Base-by-base conservation (phyloP, 139 green algal genomes). In the Chloropicon primus region DNA sequence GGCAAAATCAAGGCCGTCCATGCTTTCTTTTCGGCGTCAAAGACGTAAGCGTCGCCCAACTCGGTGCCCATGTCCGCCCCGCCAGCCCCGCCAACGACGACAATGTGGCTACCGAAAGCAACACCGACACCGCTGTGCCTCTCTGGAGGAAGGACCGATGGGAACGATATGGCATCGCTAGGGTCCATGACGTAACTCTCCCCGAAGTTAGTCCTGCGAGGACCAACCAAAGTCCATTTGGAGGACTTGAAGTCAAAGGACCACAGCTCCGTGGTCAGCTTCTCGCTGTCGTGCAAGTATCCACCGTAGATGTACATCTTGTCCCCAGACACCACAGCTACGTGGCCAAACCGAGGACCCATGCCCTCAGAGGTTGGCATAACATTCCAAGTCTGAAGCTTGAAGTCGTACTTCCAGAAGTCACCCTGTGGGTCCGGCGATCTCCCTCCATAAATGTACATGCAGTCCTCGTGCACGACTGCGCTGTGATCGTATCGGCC, bases 371-470 rank as follows among this genome's bases (percentile, higher is more conserved):
- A 53, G 74, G 24, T 72, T 24, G 53, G 24, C 24, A 77, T 41
- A 62, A 26, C 10, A 2, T 22, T 76, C 77, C 77, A 81, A 21
- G 77, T 81, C 23, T 28, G n/a, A 1, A 24, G 27, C 2, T 27
- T 23, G 71, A 81, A 77, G 74, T 27, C 24, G 74, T 78, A 82
- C 24, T 22, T 27, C 73, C 74, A 82, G 25, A 82, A 73, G 79
- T 82, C 79, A 2, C 74, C 74, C 2, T 74, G 53, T 23, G 79
- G 75, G 25, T 22, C 10, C 2, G 79, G 74, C 1, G 73, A 72
- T 24, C 79, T 75, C 24, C 79, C 79, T 28, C 79, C 79, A n/a
- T 78, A 80, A 26, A 82, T 74, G 54, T 80, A 82, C 73, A 82
- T 74, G 23, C 24, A 26, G 41, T 53, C 79, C 24, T 71, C 26